These are phyloP conservation scores for Kluyveromyces aestuarii DNA, from an alignment of 805 yeast genomes.

Conservation along the genomic window DNA sequence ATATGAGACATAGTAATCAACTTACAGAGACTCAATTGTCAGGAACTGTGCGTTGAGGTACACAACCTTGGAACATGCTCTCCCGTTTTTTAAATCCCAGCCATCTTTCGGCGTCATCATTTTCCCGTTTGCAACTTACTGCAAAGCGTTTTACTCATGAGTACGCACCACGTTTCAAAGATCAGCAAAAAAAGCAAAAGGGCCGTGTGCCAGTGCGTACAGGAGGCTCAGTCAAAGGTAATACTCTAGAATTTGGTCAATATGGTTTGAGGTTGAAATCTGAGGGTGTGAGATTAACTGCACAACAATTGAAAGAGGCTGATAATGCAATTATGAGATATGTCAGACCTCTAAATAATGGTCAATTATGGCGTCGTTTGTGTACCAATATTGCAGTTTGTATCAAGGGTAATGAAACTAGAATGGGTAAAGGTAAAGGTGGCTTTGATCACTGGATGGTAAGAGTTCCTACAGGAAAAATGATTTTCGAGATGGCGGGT, in stretches of 20 bases:
- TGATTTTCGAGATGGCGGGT: slow-evolving; percentile 74
- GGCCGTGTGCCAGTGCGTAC: slow-evolving; percentile 92
- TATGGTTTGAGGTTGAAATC: slow-evolving; percentile 81
- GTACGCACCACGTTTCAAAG: slow-evolving; percentile 67
- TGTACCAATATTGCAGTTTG: slow-evolving; percentile 85
- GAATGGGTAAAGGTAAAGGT: slow-evolving; percentile 99
- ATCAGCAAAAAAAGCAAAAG: slow-evolving; percentile 67
- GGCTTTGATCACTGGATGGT: slow-evolving; percentile 96
- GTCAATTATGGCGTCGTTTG: slow-evolving; percentile 69
- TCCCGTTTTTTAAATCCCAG: slow-evolving; percentile 1
- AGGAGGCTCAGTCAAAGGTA: slow-evolving; percentile 90
- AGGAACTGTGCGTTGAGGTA: background rate
- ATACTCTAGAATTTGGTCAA: slow-evolving; percentile 68
- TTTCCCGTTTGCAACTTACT: slow-evolving; percentile 1
- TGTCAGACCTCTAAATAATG: slow-evolving; percentile 58
- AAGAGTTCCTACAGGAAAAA: slow-evolving; percentile 92
- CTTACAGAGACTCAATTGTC: no score
- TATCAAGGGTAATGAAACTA: slow-evolving; percentile 94
- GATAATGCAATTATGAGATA: slow-evolving; percentile 78
- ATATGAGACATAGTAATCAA: background rate
- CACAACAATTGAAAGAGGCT: slow-evolving; percentile 85
- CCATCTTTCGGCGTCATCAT: background rate
- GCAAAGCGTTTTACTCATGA: slow-evolving; percentile 47
- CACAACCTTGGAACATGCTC: slow-evolving; percentile 1
- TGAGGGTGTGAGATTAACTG: slow-evolving; percentile 81